These are phyloP conservation scores for Curvularia spicifera DNA, from an alignment of 2,329 filamentous ascomycete genomes.

Conservation along the genomic window DNA sequence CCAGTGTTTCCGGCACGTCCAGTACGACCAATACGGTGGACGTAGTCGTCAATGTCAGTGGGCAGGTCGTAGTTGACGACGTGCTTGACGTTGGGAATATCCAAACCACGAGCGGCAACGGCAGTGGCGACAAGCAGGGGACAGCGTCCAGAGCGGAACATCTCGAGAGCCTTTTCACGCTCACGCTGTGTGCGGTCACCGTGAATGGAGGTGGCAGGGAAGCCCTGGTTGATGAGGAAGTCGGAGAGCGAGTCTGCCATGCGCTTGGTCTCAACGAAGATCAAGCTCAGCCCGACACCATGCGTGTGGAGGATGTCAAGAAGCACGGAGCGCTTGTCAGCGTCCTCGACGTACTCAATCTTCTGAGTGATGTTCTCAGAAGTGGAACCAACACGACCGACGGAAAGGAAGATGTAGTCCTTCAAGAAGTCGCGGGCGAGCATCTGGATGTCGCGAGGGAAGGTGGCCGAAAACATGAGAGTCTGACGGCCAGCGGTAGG, in stretches of 20 bases:
- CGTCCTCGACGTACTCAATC: constrained; percentile 95
- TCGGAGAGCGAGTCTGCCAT: constrained; percentile 98
- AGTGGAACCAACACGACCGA: constrained; percentile 96
- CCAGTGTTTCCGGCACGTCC: constrained; percentile 99
- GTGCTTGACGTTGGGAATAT: constrained; percentile 96
- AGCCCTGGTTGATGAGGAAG: constrained; percentile 97
- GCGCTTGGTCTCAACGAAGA: constrained; percentile 99
- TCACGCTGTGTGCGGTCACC: constrained; percentile 98
- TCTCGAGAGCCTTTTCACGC: constrained; percentile 95
- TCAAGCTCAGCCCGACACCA: constrained; percentile 85
- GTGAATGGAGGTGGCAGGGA: constrained; percentile 98
- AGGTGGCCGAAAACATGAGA: constrained; percentile 99
- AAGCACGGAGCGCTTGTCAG: constrained; percentile 96
- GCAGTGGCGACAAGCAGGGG: constrained; percentile 97
- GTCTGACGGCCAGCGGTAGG: constrained; percentile 83
- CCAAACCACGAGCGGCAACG: constrained; percentile 84
- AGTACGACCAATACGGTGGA: constrained; percentile 99
- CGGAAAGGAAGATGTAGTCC: constrained; percentile 98
- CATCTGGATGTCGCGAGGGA: constrained; percentile 99
- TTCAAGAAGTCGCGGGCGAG: constrained; percentile 98
- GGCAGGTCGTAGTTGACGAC: constrained; percentile 99
- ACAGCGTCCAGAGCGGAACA: constrained; percentile 95
- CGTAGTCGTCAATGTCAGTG: constrained; percentile 97
- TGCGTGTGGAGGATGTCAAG: constrained; percentile 97
- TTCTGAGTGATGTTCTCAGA: constrained; percentile 99